Percentiles rank a stretch among this genome's conserved stretches.
phyloP scores from a whole-genome alignment of 768 basidiomycete genomes.

The Leccinum obscurum region DNA sequence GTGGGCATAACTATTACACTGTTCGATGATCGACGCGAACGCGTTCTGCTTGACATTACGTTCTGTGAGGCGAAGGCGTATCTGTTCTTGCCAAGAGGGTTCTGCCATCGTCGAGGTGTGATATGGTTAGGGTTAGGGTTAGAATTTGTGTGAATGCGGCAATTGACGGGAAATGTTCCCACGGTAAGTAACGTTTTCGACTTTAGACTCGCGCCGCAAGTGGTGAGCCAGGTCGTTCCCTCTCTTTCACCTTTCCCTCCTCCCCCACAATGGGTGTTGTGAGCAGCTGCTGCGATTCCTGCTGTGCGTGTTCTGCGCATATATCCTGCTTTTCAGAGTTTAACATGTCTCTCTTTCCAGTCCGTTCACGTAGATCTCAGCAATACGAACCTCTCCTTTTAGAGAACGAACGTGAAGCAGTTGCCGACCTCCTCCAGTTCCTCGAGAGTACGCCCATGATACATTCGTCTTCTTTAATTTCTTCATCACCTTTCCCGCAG shows the following conservation, averaged over 20 bases:
- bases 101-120: slow-evolving; percentile 61
- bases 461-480: not conserved
- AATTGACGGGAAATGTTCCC: slow-evolving; percentile 25
- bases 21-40: slow-evolving; percentile 85
- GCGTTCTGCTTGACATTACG: slow-evolving; percentile 81
- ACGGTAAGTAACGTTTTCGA: slow-evolving; percentile 23
- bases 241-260: not conserved
- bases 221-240: slow-evolving; percentile 3
- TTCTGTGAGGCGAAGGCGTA: slow-evolving; percentile 76
- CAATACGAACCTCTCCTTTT: slow-evolving; percentile 83
- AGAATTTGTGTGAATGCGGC: slow-evolving; percentile 15
- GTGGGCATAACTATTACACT: slow-evolving; percentile 59
- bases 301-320: slow-evolving; percentile 53
- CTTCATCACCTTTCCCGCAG: slow-evolving; percentile 29
- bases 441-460: slow-evolving; percentile 78
- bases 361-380: slow-evolving; percentile 80
- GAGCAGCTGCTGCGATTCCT: slow-evolving; percentile 80
- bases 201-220: slow-evolving; percentile 12
- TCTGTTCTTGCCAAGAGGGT: slow-evolving; percentile 81
- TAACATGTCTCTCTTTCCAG: slow-evolving; percentile 42
- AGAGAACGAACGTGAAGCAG: slow-evolving; percentile 96
- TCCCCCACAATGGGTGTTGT: slow-evolving; percentile 63
- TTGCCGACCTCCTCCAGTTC: slow-evolving; percentile 95
- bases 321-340: slow-evolving; percentile 4
- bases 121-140: slow-evolving; percentile 29